Base-by-base conservation (phyloP, 192 early-diverging fungal genomes). In the Podila clonocystis region DNA sequence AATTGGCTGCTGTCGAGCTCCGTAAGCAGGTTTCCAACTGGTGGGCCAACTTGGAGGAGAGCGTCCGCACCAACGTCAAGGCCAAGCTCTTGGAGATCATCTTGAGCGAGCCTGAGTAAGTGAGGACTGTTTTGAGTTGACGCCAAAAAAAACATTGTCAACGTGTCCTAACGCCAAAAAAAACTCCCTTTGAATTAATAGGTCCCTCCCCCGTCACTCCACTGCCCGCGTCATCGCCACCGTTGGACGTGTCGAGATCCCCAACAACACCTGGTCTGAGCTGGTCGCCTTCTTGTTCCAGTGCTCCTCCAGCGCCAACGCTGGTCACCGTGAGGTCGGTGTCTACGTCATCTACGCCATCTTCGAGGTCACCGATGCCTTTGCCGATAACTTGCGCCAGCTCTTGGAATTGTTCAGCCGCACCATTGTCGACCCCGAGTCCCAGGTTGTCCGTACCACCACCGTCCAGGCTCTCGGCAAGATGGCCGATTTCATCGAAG, bases 191-290 rank as follows among this genome's bases (percentile, higher is more conserved):
- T 15, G n/a, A 41, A 15, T 28, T 6, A 4, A 63, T 77, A 93
- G 92, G 36, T 82, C 89, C 29, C 86, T 91, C 48, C 91, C 92
- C 8, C 90, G 94, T 55, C 94, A 96, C 79, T 87, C 92, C 19
- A 85, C 93, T 74, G 92, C 95, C n/a, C 94, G 94, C 58, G 95
- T 94, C 19, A 95, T 97, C 62, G 92, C 96, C n/a, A 89, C 93
- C 34, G 89, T 95, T 65, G 96, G 95, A 58, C 87, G 92, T 73
- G 85, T 92, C 34, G 96, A 96, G 72, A 85, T 97, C 49, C 91
- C 91, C 19, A 86, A 89, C 58, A 88, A 91, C 65, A 87, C 88
- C 75, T 98, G 96, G 96, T 75, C 83, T 30, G 88, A 96, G 24
- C 83, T 98, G 63, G 79, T 96, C 50, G 83, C 87, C 65, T 93